phyloP scores from a whole-genome alignment of 768 basidiomycete species.

The Pleurotus salmoneostramineus region DNA sequence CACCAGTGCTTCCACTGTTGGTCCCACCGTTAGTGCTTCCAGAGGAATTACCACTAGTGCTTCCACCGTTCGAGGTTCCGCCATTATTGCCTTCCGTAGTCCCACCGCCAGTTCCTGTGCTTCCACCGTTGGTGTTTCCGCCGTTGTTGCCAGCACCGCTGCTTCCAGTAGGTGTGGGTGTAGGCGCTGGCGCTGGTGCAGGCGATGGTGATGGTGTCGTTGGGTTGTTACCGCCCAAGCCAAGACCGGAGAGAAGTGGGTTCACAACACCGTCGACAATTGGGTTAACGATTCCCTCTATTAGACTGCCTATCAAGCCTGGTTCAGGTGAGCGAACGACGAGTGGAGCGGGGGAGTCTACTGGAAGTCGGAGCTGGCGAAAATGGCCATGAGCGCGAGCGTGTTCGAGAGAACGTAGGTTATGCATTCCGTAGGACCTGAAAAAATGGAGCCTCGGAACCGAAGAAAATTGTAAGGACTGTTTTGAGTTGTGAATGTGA shows the following conservation, averaged over 20 bases:
- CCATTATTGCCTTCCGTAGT: neutral
- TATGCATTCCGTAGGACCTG: neutral
- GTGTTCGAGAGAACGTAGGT: neutral
- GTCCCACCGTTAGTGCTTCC: neutral
- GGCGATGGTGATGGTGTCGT: neutral
- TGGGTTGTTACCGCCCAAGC: neutral
- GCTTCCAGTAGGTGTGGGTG: neutral
- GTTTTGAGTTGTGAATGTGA: neutral
- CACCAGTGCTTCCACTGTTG: neutral
- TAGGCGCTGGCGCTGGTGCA: neutral
- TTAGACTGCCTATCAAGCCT: neutral
- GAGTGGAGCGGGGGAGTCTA: neutral
- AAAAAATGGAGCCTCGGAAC: neutral
- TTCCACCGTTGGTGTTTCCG: neutral
- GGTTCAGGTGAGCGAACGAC: neutral
- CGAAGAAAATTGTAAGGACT: neutral
- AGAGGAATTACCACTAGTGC: neutral
- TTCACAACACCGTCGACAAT: neutral
- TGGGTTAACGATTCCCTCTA: too few species aligned
- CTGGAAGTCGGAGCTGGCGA: neutral
- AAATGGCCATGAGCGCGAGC: conserved; percentile 1
- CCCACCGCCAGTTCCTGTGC: conserved; percentile 1
- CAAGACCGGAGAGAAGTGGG: conserved; percentile 1
- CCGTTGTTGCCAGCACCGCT: neutral
- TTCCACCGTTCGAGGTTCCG: neutral